Percentiles rank a stretch among this genome's conserved stretches.
Evolutionary conservation across 2,329 filamentous ascomycete species (phyloP).

Genomic region (Aspergillus puulaauensis): DNA sequence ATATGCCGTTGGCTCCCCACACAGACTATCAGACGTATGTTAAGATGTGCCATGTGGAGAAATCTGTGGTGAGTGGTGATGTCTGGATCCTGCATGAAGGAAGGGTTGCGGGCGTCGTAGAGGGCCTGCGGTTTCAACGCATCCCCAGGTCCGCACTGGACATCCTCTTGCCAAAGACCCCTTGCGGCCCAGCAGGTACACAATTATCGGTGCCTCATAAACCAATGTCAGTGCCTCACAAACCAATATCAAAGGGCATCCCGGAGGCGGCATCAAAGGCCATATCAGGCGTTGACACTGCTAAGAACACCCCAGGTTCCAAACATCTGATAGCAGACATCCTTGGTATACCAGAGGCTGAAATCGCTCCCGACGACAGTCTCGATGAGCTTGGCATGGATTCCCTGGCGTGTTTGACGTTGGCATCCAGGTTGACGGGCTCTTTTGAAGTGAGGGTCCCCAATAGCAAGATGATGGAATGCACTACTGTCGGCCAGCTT

Average conservation of each 20-base stretch:
- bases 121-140: slow-evolving; percentile 35
- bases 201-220: neutral
- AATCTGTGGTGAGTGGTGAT: slow-evolving; percentile 33
- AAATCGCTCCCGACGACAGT: slow-evolving; percentile 22
- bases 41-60: slow-evolving; percentile 28
- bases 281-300: too few relatives aligned
- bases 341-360: slow-evolving; percentile 19
- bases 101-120: slow-evolving; percentile 32
- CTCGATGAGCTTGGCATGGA: neutral
- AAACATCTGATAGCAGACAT: slow-evolving; percentile 26
- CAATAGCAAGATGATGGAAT: too few relatives aligned
- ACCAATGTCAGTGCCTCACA: neutral
- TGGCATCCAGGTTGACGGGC: too few relatives aligned
- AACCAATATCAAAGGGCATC: neutral
- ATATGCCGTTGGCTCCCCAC: slow-evolving; percentile 20
- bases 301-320: too few relatives aligned
- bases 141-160: slow-evolving; percentile 19
- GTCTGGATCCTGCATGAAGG: slow-evolving; percentile 37
- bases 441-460: too few relatives aligned
- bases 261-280: too few relatives aligned
- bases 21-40: slow-evolving; percentile 31
- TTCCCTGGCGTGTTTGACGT: neutral
- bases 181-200: too few relatives aligned
- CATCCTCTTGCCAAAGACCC: slow-evolving; percentile 7
- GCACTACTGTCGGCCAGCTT: too few relatives aligned